Conservation (phyloP, 768 basidiomycete species). For the Cubamyces sp. region DNA sequence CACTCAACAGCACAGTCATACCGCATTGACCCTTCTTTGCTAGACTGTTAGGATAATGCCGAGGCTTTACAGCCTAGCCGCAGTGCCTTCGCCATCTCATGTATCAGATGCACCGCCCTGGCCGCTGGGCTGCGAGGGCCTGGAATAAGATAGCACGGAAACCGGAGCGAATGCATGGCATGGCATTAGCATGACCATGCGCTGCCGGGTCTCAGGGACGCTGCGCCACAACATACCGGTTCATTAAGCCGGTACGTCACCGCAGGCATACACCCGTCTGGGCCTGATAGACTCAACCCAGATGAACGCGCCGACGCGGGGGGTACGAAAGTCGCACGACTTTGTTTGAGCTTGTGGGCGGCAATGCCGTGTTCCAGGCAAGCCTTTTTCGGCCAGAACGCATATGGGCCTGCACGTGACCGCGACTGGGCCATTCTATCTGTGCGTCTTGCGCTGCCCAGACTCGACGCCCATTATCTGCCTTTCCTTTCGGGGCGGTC, state of each 20-base stretch:
- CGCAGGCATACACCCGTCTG: neutral
- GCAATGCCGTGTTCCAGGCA: slow-evolving; percentile 17
- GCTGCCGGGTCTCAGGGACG: too few species aligned
- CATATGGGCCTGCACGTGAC: slow-evolving; percentile 24
- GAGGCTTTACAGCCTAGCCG: too few species aligned
- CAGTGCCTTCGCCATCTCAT: too few species aligned
- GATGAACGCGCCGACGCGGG: neutral
- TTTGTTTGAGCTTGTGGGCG: slow-evolving; percentile 25
- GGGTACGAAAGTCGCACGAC: slow-evolving; percentile 4
- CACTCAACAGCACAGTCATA: too few species aligned
- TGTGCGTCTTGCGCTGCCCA: slow-evolving; percentile 10
- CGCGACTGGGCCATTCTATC: slow-evolving; percentile 24
- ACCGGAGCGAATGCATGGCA: too few species aligned
- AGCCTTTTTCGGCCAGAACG: slow-evolving; percentile 27
- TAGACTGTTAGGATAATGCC: too few species aligned
- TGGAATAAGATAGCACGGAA: too few species aligned
- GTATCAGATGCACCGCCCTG: too few species aligned
- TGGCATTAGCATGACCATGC: too few species aligned
- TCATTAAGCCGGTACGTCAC: slow-evolving; percentile 9
- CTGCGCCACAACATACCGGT: neutral
- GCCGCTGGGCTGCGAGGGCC: too few species aligned
- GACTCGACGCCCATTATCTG: slow-evolving; percentile 4
- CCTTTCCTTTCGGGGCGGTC: slow-evolving; percentile 6
- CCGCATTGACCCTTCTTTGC: too few species aligned
- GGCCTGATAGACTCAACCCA: neutral